Base-by-base conservation (phyloP, 2,329 filamentous ascomycete genomes). In the Fusarium napiforme region DNA sequence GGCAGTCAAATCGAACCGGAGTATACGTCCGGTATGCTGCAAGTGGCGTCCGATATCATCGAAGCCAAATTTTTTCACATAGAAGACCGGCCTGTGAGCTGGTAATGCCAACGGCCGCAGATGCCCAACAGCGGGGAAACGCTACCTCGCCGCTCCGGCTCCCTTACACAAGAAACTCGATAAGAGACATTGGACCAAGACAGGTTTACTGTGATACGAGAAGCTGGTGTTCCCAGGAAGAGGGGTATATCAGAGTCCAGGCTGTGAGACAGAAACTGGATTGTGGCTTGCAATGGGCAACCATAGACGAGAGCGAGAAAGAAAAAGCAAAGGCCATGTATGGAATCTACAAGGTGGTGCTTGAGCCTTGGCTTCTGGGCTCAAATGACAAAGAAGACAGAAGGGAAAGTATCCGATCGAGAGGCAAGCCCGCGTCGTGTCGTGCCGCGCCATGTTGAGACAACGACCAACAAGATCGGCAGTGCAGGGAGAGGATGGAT, bases 401-500 rank as follows among this genome's bases (percentile, higher is more conserved):
- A 23, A 30, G 42, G 53, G 50, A 36, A 47, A 42, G 56, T 34
- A 71, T 62, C 71, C 46, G 67, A 74, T 67, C 50, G 58, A 67
- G 40, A 67, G 66, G 70, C 56, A 52, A 73, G 50, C 40, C 62
- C 39, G 46, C 39, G 32, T 34, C 28, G 62, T 59, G 52, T 58
- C 46, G 53, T 63, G 62, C 69, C 66, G 60, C 46, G 39, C 66
- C 60, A 70, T 60, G 39, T 40, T 50, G 57, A 67, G 39, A 50
- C 61, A 43, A 59, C 16, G 32, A 49, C 61, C 66, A 73, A 67
- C 71, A 59, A 67, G n/a, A 59, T 67, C 46, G 30, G 45, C 42
- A 50, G 30, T 60, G 49, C 28, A 70, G 60, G 34, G 63, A 57
- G 62, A 57, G 30, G n/a, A 30, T n/a, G 15, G 14, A 52, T 40